A percentile compares a stretch with the other conserved stretches of the same genome.
Evolutionary conservation across 768 basidiomycete genomes (phyloP).

Genomic region (Mycena kentingensis): DNA sequence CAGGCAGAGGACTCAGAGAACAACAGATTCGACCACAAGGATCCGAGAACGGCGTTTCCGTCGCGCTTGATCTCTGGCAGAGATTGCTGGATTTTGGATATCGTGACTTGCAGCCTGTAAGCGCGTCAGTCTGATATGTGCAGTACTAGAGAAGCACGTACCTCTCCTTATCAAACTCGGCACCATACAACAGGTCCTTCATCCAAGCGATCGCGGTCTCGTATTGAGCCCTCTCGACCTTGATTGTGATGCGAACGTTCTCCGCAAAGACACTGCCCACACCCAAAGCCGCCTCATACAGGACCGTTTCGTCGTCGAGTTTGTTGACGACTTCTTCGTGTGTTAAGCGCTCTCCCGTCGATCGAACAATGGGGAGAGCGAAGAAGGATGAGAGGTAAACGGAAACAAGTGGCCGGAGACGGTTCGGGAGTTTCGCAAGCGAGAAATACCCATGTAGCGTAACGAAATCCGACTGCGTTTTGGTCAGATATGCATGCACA

Average conservation of each 20-base stretch:
- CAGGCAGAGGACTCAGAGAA: conserved; percentile 72
- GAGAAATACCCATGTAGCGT: conserved; percentile 80
- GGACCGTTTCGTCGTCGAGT: conserved; percentile 89
- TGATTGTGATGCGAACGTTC: conserved; percentile 71
- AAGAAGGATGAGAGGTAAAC: conserved; percentile 86
- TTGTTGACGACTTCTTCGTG: conserved; percentile 92
- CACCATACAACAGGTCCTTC: conserved; percentile 74
- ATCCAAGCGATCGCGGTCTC: conserved; percentile 85
- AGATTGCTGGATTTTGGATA: conserved; percentile 87
- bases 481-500: too few species aligned
- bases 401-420: conserved; percentile 79
- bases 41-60: conserved; percentile 75
- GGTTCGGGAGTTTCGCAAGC: conserved; percentile 66
- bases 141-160: conserved; percentile 28
- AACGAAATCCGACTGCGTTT: conserved; percentile 85
- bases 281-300: conserved; percentile 76
- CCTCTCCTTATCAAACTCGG: conserved; percentile 81
- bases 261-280: conserved; percentile 70
- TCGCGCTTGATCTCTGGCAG: conserved; percentile 91
- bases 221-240: conserved; percentile 82
- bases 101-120: conserved; percentile 73
- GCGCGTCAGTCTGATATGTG: background rate
- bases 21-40: conserved; percentile 67
- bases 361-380: conserved; percentile 75
- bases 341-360: conserved; percentile 66